Conservation (phyloP, 768 basidiomycete genomes). For the Termitomyces sp. region DNA sequence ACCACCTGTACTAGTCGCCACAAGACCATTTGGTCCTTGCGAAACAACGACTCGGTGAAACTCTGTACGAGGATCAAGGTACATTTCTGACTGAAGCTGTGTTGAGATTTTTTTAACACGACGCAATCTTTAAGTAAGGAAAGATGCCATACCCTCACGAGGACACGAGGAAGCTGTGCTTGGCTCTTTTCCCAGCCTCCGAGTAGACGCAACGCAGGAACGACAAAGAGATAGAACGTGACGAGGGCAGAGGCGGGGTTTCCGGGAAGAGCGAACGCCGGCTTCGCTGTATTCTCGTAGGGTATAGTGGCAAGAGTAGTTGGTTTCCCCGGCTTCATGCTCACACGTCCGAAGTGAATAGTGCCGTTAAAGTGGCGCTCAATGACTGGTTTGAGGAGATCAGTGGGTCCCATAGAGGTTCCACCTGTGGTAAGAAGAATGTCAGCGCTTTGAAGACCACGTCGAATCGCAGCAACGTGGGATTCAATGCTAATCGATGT, state of each 20-base stretch:
- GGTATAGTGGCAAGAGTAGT: slow-evolving; percentile 86
- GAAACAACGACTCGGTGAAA: slow-evolving; percentile 75
- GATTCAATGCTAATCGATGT: slow-evolving; percentile 39
- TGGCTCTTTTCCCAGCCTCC: slow-evolving; percentile 58
- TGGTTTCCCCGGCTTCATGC: slow-evolving; percentile 82
- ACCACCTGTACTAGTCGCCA: slow-evolving; percentile 78
- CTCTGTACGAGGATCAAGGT: slow-evolving; percentile 69
- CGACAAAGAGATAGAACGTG: slow-evolving; percentile 78
- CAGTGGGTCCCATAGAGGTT: slow-evolving; percentile 87
- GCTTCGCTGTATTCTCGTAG: slow-evolving; percentile 38
- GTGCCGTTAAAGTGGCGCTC: slow-evolving; percentile 72
- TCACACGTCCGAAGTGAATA: slow-evolving; percentile 83
- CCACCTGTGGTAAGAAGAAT: slow-evolving; percentile 83
- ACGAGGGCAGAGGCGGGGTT: slow-evolving; percentile 89
- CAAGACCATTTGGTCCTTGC: slow-evolving; percentile 40
- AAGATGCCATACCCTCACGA: slow-evolving; percentile 51
- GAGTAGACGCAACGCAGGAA: slow-evolving; percentile 70
- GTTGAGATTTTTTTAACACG: slow-evolving; percentile 24
- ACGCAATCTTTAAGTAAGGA: background rate
- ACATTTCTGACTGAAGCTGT: slow-evolving; percentile 58
- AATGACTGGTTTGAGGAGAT: slow-evolving; percentile 84
- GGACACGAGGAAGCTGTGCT: slow-evolving; percentile 56
- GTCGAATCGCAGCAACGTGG: slow-evolving; percentile 52
- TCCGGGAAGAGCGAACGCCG: slow-evolving; percentile 81
- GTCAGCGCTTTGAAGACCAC: slow-evolving; percentile 61